Conservation (phyloP, 768 basidiomycete species). For the Pisolithus albus region DNA sequence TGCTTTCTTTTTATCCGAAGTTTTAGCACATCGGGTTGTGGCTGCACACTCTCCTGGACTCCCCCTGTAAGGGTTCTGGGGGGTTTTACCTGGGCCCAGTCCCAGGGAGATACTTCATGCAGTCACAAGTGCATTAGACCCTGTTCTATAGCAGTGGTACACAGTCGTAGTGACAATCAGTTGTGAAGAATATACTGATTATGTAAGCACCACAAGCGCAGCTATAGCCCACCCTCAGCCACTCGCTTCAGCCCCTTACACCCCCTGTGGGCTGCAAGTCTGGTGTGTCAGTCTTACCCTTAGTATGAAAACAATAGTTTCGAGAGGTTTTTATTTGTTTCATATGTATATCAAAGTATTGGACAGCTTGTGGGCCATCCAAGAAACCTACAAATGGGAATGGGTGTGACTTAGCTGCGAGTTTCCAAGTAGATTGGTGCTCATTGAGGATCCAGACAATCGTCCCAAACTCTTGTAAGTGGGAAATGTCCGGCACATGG, state of each 20-base stretch:
- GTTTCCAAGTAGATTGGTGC: constrained; percentile 6
- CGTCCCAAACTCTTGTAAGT: constrained; percentile 18
- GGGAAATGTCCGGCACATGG: constrained; percentile 19
- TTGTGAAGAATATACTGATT: too few species aligned
- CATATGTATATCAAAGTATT: constrained; percentile 8
- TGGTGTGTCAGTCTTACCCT: neutral
- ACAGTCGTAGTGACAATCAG: too few species aligned
- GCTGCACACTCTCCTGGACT: too few species aligned
- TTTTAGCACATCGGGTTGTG: too few species aligned
- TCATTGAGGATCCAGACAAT: constrained; percentile 12
- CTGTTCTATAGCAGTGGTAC: too few species aligned
- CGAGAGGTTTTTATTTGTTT: neutral
- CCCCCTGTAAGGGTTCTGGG: too few species aligned
- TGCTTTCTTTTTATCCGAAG: neutral
- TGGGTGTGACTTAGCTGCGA: constrained; percentile 5
- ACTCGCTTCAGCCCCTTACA: too few species aligned
- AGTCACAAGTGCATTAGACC: too few species aligned
- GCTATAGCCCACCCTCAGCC: too few species aligned
- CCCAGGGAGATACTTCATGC: too few species aligned
- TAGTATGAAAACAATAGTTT: neutral
- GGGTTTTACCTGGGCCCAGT: too few species aligned
- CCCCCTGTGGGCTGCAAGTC: neutral
- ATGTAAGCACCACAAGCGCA: too few species aligned
- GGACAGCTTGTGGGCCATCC: constrained; percentile 4
- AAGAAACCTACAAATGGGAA: constrained; percentile 9